A percentile compares a stretch with the other conserved stretches of the same genome.
These are phyloP conservation scores for Apiotrichum gracile DNA, from an alignment of 1,284 basidiomycete genomes.

Conservation along the genomic window DNA sequence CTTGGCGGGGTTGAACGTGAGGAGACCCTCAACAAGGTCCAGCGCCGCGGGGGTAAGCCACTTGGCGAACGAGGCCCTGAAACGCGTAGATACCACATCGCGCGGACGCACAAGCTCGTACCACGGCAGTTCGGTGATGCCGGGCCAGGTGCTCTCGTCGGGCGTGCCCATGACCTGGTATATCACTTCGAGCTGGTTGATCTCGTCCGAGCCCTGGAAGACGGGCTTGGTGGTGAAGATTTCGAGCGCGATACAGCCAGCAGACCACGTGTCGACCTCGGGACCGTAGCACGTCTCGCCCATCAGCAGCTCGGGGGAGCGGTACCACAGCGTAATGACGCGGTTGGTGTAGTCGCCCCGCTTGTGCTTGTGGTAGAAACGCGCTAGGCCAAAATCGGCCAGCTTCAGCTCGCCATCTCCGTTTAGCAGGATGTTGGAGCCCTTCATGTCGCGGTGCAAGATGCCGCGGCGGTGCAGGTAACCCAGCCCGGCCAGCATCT, in stretches of 20 bases:
- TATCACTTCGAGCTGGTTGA: slow-evolving; percentile 90
- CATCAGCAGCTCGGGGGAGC: slow-evolving; percentile 89
- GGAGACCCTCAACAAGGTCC: slow-evolving; percentile 72
- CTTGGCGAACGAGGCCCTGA: slow-evolving; percentile 74
- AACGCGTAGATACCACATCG: slow-evolving; percentile 62
- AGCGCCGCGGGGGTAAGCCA: slow-evolving; percentile 77
- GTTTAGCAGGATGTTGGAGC: slow-evolving; percentile 95
- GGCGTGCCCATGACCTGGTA: slow-evolving; percentile 89
- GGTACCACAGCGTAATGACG: slow-evolving; percentile 98
- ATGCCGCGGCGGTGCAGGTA: slow-evolving; percentile 94
- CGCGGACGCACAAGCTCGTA: slow-evolving; percentile 92
- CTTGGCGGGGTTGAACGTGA: slow-evolving; percentile 74
- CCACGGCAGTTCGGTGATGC: slow-evolving; percentile 81
- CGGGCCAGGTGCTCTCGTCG: slow-evolving; percentile 72
- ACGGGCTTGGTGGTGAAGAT: slow-evolving; percentile 89
- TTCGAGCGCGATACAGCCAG: slow-evolving; percentile 98
- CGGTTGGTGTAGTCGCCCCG: slow-evolving; percentile 94
- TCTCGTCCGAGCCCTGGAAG: slow-evolving; percentile 95
- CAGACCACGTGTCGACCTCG: slow-evolving; percentile 99
- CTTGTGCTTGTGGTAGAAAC: slow-evolving; percentile 82
- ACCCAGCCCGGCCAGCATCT: slow-evolving; percentile 87
- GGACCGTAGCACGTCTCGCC: slow-evolving; percentile 95
- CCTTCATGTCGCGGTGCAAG: slow-evolving; percentile 97
- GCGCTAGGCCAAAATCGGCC: slow-evolving; percentile 95
- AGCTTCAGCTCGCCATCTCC: slow-evolving; percentile 89